phyloP scores from a whole-genome alignment of 352 stramenopile genomes.

The Globisporangium canariense region DNA sequence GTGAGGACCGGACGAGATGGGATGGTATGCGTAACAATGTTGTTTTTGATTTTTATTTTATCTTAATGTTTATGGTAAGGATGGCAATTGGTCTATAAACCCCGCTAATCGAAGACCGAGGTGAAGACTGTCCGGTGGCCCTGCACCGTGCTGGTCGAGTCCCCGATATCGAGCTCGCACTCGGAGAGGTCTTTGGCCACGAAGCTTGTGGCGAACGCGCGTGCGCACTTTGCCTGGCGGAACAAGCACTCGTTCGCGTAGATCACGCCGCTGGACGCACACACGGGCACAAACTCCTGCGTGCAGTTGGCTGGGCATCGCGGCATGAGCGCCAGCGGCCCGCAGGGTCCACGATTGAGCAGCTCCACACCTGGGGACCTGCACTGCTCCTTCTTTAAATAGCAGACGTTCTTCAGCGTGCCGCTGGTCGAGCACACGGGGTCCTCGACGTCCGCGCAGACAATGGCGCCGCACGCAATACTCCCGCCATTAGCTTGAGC shows the following conservation, averaged over 20 bases:
- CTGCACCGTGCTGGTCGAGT: slow-evolving; percentile 15
- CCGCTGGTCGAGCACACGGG: slow-evolving; percentile 48
- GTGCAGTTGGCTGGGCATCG: slow-evolving; percentile 37
- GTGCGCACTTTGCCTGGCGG: slow-evolving; percentile 40
- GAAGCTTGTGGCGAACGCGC: slow-evolving; percentile 17
- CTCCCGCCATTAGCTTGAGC: neutral
- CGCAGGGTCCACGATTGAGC: slow-evolving; percentile 27
- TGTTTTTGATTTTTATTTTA: slow-evolving; percentile 3
- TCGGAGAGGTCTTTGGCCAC: slow-evolving; percentile 17
- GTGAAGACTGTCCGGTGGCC: slow-evolving; percentile 10
- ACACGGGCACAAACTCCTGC: slow-evolving; percentile 39
- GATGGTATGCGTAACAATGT: slow-evolving; percentile 12
- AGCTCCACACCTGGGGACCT: slow-evolving; percentile 19
- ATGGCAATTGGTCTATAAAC: slow-evolving; percentile 4
- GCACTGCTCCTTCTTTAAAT: slow-evolving; percentile 33
- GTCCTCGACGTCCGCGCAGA: slow-evolving; percentile 36
- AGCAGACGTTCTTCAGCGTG: slow-evolving; percentile 49
- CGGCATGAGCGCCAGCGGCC: slow-evolving; percentile 14
- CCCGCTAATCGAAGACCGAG: slow-evolving; percentile 15
- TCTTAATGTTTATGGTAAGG: neutral
- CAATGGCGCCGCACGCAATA: slow-evolving; percentile 22
- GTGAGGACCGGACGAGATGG: neutral
- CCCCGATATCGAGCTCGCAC: slow-evolving; percentile 19
- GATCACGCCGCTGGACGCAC: slow-evolving; percentile 42
- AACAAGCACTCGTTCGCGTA: slow-evolving; percentile 61